Conservation (phyloP, 495 filamentous ascomycete species). For the Ramalina intermedia region DNA sequence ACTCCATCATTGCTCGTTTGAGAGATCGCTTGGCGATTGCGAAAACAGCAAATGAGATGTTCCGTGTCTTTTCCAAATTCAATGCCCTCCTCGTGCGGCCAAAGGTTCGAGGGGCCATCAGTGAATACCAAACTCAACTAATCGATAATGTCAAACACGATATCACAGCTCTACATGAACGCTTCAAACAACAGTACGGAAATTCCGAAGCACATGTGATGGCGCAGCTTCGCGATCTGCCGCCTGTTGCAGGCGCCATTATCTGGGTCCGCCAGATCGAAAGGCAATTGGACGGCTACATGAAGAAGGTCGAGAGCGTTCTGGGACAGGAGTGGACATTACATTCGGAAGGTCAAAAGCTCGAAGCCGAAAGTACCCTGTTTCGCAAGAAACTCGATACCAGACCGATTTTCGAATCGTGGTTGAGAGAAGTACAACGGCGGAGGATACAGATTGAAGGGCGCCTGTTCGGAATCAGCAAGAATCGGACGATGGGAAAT, state of each 20-base stretch:
- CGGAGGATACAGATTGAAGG: constrained; percentile 83
- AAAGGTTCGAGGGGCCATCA: constrained; percentile 93
- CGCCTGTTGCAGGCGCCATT: constrained; percentile 89
- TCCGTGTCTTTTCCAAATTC: constrained; percentile 98
- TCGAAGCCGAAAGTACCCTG: constrained; percentile 72
- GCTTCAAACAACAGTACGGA: constrained; percentile 97
- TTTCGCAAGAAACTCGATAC: constrained; percentile 96
- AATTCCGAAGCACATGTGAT: constrained; percentile 95
- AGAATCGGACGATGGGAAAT: constrained; percentile 76
- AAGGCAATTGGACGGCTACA: constrained; percentile 82
- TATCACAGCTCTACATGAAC: constrained; percentile 81
- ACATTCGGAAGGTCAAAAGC: constrained; percentile 87
- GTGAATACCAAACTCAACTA: constrained; percentile 91
- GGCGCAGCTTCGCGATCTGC: constrained; percentile 89
- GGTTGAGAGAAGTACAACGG: constrained; percentile 76
- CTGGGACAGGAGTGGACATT: constrained; percentile 86
- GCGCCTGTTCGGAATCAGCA: constrained; percentile 76
- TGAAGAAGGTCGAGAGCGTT: constrained; percentile 95
- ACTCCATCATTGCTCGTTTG: constrained; percentile 92
- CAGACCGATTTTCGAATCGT: constrained; percentile 81
- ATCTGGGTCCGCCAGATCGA: constrained; percentile 97
- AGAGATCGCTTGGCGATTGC: constrained; percentile 88
- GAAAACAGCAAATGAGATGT: constrained; percentile 97
- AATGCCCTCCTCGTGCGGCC: constrained; percentile 95
- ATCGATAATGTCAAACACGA: constrained; percentile 95